These are phyloP conservation scores for Fusarium oligoseptatum DNA, from an alignment of 2,329 filamentous ascomycete species.

Conservation along the genomic window DNA sequence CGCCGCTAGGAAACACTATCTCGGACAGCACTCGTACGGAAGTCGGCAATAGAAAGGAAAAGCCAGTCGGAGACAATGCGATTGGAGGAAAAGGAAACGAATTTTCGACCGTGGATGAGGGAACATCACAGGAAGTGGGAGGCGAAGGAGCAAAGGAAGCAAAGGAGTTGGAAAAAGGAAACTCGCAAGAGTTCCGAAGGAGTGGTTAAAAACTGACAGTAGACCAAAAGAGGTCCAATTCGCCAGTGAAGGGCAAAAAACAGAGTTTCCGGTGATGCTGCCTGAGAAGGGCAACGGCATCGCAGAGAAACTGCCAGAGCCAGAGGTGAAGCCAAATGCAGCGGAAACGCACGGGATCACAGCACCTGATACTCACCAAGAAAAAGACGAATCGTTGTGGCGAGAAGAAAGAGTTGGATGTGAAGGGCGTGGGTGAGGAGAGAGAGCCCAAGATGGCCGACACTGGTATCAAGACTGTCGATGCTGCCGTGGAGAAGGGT, in stretches of 20 bases:
- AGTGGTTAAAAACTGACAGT: slow-evolving; percentile 13
- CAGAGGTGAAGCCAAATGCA: slow-evolving; percentile 21
- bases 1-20: slow-evolving; percentile 7
- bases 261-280: slow-evolving; percentile 15
- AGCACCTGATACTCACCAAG: slow-evolving; percentile 42
- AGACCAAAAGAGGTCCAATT: slow-evolving; percentile 12
- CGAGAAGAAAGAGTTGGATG: slow-evolving; percentile 10
- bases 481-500: slow-evolving; percentile 10
- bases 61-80: background rate
- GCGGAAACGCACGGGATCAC: slow-evolving; percentile 41
- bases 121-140: slow-evolving; percentile 3
- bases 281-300: background rate
- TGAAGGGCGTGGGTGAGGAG: background rate
- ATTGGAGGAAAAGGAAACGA: background rate
- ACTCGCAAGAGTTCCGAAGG: slow-evolving; percentile 10
- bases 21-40: slow-evolving; percentile 17
- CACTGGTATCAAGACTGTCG: background rate
- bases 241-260: slow-evolving; percentile 4
- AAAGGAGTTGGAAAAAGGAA: slow-evolving; percentile 15
- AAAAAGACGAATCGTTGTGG: slow-evolving; percentile 18
- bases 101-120: background rate
- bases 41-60: slow-evolving; percentile 6
- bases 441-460: background rate
- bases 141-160: slow-evolving; percentile 23
- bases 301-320: slow-evolving; percentile 19